Evolutionary conservation across 2,329 filamentous ascomycete species (phyloP).

Genomic region (Beauveria sp.): DNA sequence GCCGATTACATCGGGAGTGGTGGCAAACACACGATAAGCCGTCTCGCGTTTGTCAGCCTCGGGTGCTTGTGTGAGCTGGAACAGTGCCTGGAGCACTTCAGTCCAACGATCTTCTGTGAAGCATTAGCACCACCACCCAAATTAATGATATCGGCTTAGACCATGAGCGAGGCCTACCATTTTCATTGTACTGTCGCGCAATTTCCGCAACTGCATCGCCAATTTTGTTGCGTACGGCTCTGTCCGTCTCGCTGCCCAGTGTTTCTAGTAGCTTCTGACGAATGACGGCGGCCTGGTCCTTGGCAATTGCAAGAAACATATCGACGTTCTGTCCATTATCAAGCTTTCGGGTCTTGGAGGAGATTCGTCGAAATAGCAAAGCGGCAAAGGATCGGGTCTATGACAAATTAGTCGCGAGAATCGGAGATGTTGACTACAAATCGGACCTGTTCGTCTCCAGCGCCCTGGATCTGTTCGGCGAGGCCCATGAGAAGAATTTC

Average conservation of each 20-base stretch:
- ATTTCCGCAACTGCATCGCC: conserved; percentile 96
- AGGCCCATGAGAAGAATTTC: conserved; percentile 90
- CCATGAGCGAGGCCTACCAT: conserved; percentile 51
- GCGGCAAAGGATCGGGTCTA: conserved; percentile 87
- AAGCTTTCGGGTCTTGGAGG: conserved; percentile 79
- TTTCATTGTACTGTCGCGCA: conserved; percentile 89
- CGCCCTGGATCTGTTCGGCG: conserved; percentile 79
- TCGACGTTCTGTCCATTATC: conserved; percentile 66
- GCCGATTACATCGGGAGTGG: conserved; percentile 91
- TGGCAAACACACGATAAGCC: conserved; percentile 90
- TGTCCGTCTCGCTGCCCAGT: conserved; percentile 64
- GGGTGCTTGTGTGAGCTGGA: conserved; percentile 80
- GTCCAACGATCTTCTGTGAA: conserved; percentile 75
- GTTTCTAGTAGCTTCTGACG: conserved; percentile 76
- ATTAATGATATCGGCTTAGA: neutral
- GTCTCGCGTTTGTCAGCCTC: conserved; percentile 82
- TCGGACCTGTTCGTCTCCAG: conserved; percentile 63
- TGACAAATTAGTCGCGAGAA: conserved; percentile 14
- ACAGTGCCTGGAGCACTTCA: conserved; percentile 77
- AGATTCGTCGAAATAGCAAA: conserved; percentile 89
- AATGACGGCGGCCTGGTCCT: conserved; percentile 69
- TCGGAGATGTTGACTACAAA: conserved; percentile 2
- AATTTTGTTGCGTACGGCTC: conserved; percentile 83
- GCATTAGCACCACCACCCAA: neutral
- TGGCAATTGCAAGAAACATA: conserved; percentile 72